Evolutionary conservation across 2,329 filamentous ascomycete species (phyloP), one percentile per base, ranked within the genome.

Genomic region (Neonectria magnoliae): DNA sequence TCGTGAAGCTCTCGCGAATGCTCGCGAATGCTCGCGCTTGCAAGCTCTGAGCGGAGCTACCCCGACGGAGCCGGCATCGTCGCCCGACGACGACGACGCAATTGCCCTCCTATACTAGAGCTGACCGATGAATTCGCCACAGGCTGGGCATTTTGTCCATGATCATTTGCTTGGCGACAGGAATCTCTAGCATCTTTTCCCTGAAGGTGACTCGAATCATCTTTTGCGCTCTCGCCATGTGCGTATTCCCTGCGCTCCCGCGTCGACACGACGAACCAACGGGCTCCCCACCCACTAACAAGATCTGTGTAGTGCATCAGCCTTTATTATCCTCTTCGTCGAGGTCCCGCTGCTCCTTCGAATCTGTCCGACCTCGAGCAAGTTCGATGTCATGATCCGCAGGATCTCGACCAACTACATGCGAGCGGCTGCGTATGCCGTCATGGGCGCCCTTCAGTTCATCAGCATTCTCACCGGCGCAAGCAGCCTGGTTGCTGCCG

Each of bases 341-440:
- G 93, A 99, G 80, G 91, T 99, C 18, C 96, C 96, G 29, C 90
- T 98, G 64, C 92, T 99, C 62, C 90, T 99, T 67, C 93, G 96
- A 81, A 98, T 99, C 83, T 99, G 96, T 84, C 96, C 96, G 63
- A 99, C 96, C 6, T 98, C 95, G 14, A 81, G 90, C 69, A 90
- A 88, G 70, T 99, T 99, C 82, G 96, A 99, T 80, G 84, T 83
- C 71, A 91, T 94, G 78, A 95, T 99, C 80, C 94, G 95, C 81
- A 91, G 88, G 76, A 93, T 99, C 84, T 93, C 93, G 68, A 97
- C 94, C 64, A 98, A 98, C 85, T 98, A 94, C 84, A 97, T 96
- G 90, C 94, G 96, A 81, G 95, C 95, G 20, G 91, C 84, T 62
- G 91, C 97, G 77, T 99, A 99, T 81, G 81, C 82, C 62, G 82